Evolutionary conservation across 176 grass and related monocot species (phyloP), one percentile per base, ranked within the genome.

Genomic region (Rhipidocladum racemiflorum): DNA sequence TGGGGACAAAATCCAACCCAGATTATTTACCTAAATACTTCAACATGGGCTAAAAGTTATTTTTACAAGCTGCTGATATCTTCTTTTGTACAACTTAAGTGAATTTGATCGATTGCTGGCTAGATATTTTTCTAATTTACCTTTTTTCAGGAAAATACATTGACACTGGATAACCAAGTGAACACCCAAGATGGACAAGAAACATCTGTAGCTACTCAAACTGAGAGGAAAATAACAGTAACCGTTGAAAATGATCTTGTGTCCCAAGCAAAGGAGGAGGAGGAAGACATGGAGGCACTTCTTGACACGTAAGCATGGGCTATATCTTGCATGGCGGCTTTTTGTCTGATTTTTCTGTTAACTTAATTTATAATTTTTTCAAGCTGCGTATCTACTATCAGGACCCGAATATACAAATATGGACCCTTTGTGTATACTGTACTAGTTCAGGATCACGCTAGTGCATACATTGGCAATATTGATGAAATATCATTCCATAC

Each of bases 261-360:
- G 54, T 90, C 91, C 60, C 93, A 99, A 90, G 97, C 87, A 83
- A 91, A 94, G 35, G 92, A 94, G 17, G 92, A 99, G 79, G 97
- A 99, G 81, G 97, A 99, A 82, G 97, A 96, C 79, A 91, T 99
- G 92, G 91, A 99, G 81, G 89, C 97, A 79, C 93, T 99, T 93
- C 93, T 99, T 85, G 93, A 87, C 83, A 93, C 85, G 97, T 99
- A 91, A 72, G 87, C 80, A 71, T 48, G 13, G 0, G 16, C 49
- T 55, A 82, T 78, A 67, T 44, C 12, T 44, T 77, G 63, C 21
- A 61, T 69, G 30, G 36, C 12, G 4, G 30, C 27, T 70, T 72
- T 14, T 60, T 39, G 10, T 42, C 50, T 15, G 18, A 56, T 45
- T 32, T 64, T 71, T 70, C 36, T 83, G 61, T 61, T 51, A 70